Percentiles rank a stretch among this genome's conserved stretches.
phyloP scores from a whole-genome alignment of 805 yeast genomes.

The Metschnikowia drakensbergensis region DNA sequence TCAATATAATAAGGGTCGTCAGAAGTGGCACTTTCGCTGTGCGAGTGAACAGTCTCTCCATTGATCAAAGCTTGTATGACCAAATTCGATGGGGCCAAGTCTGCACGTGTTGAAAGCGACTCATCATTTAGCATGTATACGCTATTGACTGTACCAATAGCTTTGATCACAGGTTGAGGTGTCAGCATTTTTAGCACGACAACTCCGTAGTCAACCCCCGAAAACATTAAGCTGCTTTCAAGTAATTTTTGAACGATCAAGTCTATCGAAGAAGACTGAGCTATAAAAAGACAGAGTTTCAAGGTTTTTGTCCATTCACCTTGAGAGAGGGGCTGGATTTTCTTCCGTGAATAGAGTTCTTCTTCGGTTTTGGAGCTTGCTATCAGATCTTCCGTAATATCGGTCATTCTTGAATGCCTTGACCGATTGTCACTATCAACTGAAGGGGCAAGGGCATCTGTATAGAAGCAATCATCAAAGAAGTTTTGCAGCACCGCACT shows the following conservation, averaged over 20 bases:
- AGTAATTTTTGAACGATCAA: slow-evolving; percentile 37
- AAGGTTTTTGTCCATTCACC: slow-evolving; percentile 33
- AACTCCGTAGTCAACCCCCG: slow-evolving; percentile 34
- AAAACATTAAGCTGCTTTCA: slow-evolving; percentile 34
- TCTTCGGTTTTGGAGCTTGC: background rate
- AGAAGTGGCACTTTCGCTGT: slow-evolving; percentile 30
- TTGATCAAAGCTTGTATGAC: slow-evolving; percentile 36
- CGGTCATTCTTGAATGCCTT: background rate
- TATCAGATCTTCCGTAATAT: slow-evolving; percentile 1
- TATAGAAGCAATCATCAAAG: slow-evolving; percentile 5
- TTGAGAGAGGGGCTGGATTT: slow-evolving; percentile 7
- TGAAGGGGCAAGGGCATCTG: background rate
- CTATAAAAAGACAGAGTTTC: slow-evolving; percentile 46
- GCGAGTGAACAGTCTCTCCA: slow-evolving; percentile 27
- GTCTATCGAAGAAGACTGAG: slow-evolving; percentile 40
- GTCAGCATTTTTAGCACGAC: slow-evolving; percentile 20
- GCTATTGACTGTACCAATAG: slow-evolving; percentile 27
- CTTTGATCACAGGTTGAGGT: slow-evolving; percentile 25
- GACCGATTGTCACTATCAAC: background rate
- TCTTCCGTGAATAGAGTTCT: background rate
- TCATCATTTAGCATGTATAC: slow-evolving; percentile 26
- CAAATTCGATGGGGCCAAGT: slow-evolving; percentile 41
- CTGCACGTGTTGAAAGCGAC: slow-evolving; percentile 37
- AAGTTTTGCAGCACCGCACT: slow-evolving; percentile 6
- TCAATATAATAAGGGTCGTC: slow-evolving; percentile 40